Evolutionary conservation across 495 filamentous ascomycete species (phyloP).

Genomic region (Annulohypoxylon nitens): DNA sequence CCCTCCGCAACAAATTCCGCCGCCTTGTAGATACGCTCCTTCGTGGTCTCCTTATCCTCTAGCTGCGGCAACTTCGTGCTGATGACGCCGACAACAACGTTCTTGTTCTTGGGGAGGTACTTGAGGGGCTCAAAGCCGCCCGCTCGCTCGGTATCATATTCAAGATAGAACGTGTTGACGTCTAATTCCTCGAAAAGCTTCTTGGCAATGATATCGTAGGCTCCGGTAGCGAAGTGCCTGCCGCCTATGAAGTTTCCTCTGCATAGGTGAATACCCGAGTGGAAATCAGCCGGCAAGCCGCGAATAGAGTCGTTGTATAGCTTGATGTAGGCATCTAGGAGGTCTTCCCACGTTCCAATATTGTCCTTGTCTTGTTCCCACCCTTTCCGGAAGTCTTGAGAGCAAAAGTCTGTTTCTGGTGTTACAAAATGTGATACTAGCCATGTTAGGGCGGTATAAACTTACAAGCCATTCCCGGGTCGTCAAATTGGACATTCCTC

Average conservation of each 20-base stretch:
- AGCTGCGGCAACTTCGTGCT: constrained; percentile 79
- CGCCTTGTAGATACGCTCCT: constrained; percentile 73
- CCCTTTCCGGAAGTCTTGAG: constrained; percentile 77
- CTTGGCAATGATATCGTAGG: constrained; percentile 82
- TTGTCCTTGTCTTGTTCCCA: constrained; percentile 74
- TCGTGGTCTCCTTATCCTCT: constrained; percentile 81
- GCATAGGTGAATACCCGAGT: constrained; percentile 83
- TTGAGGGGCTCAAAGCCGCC: constrained; percentile 85
- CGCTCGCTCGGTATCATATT: constrained; percentile 81
- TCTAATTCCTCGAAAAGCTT: constrained; percentile 83
- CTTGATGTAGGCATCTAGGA: constrained; percentile 79
- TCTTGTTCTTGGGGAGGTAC: constrained; percentile 77
- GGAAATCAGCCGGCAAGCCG: constrained; percentile 73
- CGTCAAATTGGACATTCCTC: constrained; percentile 80
- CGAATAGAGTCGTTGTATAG: constrained; percentile 81
- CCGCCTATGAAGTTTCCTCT: constrained; percentile 84
- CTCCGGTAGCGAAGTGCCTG: constrained; percentile 83
- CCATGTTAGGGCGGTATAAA: constrained; percentile 1
- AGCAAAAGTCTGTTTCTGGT: constrained; percentile 74
- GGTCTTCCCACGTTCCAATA: constrained; percentile 65
- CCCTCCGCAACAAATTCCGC: constrained; percentile 80
- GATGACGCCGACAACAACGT: constrained; percentile 81
- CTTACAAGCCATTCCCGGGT: constrained; percentile 82
- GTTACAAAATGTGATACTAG: background rate
- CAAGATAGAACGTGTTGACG: constrained; percentile 84